Conservation (phyloP, 257 asterid genomes). For the Ballota nigra region DNA sequence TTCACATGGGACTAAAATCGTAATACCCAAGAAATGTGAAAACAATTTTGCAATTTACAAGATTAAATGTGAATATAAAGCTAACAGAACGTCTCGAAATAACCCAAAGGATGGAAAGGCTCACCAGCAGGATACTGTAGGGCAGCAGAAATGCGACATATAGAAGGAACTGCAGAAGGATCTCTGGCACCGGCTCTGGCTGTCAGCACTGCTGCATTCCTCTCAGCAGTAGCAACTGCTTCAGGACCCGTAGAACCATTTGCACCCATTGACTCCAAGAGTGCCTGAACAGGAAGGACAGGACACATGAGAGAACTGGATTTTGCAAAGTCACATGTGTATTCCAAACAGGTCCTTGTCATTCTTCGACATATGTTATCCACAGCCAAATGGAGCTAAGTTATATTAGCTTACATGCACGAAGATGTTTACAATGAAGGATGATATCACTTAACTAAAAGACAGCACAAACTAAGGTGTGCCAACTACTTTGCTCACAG, state of each 20-base stretch:
- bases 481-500: not conserved
- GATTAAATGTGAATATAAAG: not conserved
- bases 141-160: conserved; percentile 97
- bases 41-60: too few relatives aligned
- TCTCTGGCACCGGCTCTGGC: conserved; percentile 98
- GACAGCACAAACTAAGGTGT: not conserved
- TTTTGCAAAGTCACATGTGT: not conserved
- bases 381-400: not conserved
- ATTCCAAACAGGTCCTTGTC: not conserved
- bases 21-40: too few relatives aligned
- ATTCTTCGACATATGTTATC: not conserved
- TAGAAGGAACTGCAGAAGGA: conserved; percentile 96
- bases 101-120: conserved; percentile 22
- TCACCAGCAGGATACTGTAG: conserved; percentile 93
- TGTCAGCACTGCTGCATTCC: conserved; percentile 79
- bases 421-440: not conserved
- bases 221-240: conserved; percentile 87
- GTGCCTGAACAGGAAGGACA: conserved; percentile 54
- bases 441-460: not conserved
- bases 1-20: too few relatives aligned
- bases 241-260: conserved; percentile 91
- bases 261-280: conserved; percentile 80
- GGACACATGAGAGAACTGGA: conserved; percentile 20
- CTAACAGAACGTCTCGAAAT: conserved; percentile 12
- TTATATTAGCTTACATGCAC: not conserved